Evolutionary conservation across 2,329 filamentous ascomycete genomes (phyloP), one percentile per base, ranked within the genome.

Genomic region (Cylindrodendrum hubeiense): DNA sequence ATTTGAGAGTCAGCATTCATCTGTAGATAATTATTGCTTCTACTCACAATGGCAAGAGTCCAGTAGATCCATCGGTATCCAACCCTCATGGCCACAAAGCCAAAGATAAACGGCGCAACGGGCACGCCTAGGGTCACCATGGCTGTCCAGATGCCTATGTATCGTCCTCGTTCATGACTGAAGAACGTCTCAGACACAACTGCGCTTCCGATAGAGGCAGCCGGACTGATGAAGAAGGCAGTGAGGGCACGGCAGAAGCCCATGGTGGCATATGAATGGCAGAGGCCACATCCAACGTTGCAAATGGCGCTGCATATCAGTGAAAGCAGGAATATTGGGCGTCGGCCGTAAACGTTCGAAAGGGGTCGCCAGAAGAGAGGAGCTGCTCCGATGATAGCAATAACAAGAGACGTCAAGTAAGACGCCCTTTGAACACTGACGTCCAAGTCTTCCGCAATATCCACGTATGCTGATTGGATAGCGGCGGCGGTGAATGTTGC

Each of bases 1-100:
- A 22, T 8, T 8, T 10, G 10, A n/a, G 12, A n/a, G 13, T 57
- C 17, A 63, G 47, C 39, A n/a, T n/a, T 4, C 10, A 22, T 4
- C 15, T n/a, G n/a, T 17, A 9, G 21, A 17, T n/a, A 10, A 21
- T 1, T 5, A 26, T 24, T 28, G 17, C 9, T n/a, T 21, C 8
- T 15, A 34, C 70, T 62, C 12, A 86, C 82, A 43, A 89, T 89
- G 2, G 86, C 85, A 22, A 89, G 76, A 22, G 85, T 81, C 82
- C 84, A 89, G 74, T 86, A 89, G 26, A 89, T 87, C 87, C 87
- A 89, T 17, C 84, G 80, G 60, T 86, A 89, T 0, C 84, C 83
- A 15, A 85, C 82, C 10, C 84, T 80, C 60, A 85, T 78, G 1
- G 84, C 81, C 0, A 89, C 86, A 28, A 80, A 81, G 1, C 82